A percentile compares a stretch with the other conserved stretches of the same genome.
These are phyloP conservation scores for Coemansia sp. DNA, from an alignment of 192 early-diverging fungal genomes.

Conservation along the genomic window DNA sequence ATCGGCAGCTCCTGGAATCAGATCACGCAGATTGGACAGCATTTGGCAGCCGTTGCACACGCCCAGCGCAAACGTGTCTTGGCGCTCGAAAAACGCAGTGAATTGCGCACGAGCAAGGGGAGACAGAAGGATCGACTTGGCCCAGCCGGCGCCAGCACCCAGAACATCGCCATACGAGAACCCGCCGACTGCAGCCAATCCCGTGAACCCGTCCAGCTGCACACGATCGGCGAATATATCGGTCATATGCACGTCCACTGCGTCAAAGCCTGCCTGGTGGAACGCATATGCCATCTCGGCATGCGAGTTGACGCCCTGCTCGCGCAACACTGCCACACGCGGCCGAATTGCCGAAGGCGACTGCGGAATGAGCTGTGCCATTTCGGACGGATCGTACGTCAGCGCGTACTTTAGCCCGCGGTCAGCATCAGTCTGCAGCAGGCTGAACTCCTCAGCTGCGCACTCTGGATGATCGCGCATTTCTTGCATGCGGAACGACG, in stretches of 20 bases:
- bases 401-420: slow-evolving; percentile 76
- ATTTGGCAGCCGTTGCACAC: slow-evolving; percentile 99
- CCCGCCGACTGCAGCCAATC: slow-evolving; percentile 93
- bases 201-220: slow-evolving; percentile 70
- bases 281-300: slow-evolving; percentile 95
- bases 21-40: slow-evolving; percentile 77
- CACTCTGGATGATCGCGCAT: slow-evolving; percentile 87
- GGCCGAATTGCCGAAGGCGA: slow-evolving; percentile 54
- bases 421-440: slow-evolving; percentile 68
- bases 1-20: slow-evolving; percentile 78
- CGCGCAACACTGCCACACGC: slow-evolving; percentile 90
- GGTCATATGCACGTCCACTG: slow-evolving; percentile 98
- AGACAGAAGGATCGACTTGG: slow-evolving; percentile 84
- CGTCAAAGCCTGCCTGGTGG: slow-evolving; percentile 87
- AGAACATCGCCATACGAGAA: slow-evolving; percentile 99
- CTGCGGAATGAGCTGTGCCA: slow-evolving; percentile 22
- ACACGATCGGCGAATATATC: slow-evolving; percentile 75
- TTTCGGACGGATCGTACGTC: slow-evolving; percentile 69
- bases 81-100: slow-evolving; percentile 73
- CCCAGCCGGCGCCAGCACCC: slow-evolving; percentile 99
- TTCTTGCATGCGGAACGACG: slow-evolving; percentile 88
- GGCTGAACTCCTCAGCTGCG: slow-evolving; percentile 80
- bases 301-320: slow-evolving; percentile 97
- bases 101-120: slow-evolving; percentile 71
- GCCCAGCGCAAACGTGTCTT: slow-evolving; percentile 92